Percentiles rank a stretch among this genome's conserved stretches.
Conservation (phyloP, 768 basidiomycete genomes). For the Botryobasidium botryosum region DNA sequence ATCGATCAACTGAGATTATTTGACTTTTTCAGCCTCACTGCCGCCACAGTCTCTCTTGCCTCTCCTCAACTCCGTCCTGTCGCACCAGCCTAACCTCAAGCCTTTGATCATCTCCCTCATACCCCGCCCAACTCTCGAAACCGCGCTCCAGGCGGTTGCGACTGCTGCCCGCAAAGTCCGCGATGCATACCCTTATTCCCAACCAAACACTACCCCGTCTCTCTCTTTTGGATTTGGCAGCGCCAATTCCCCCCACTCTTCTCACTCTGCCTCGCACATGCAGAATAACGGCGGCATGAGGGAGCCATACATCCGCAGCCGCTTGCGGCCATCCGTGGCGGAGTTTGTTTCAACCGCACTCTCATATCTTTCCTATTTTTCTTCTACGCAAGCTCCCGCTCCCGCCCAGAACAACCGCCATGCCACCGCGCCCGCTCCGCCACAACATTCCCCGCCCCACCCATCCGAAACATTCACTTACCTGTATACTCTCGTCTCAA, state of each 20-base stretch:
- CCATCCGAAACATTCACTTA: constrained; percentile 61
- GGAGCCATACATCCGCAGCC: constrained; percentile 58
- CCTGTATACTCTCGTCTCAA: constrained; percentile 48
- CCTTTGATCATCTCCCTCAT: constrained; percentile 56
- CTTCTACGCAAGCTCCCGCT: constrained; percentile 25
- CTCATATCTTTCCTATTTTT: constrained; percentile 77
- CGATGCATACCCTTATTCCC: constrained; percentile 75
- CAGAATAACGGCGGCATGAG: constrained; percentile 40
- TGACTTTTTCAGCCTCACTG: constrained; percentile 41
- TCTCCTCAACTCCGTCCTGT: constrained; percentile 49
- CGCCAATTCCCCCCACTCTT: background rate
- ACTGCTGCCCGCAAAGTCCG: constrained; percentile 55
- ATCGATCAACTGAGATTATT: constrained; percentile 11
- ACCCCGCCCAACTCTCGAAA: constrained; percentile 68
- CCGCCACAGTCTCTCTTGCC: constrained; percentile 64
- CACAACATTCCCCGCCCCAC: constrained; percentile 32
- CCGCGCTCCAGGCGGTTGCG: constrained; percentile 48
- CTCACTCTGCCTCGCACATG: background rate
- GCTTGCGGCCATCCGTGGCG: constrained; percentile 54
- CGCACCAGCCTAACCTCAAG: constrained; percentile 53
- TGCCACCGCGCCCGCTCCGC: constrained; percentile 14
- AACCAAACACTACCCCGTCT: constrained; percentile 18
- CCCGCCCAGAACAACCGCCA: constrained; percentile 14
- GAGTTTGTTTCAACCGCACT: constrained; percentile 64
- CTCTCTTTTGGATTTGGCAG: constrained; percentile 15